Conservation (phyloP, 2,329 filamentous ascomycete genomes). For the Pezicula rhizophila region DNA sequence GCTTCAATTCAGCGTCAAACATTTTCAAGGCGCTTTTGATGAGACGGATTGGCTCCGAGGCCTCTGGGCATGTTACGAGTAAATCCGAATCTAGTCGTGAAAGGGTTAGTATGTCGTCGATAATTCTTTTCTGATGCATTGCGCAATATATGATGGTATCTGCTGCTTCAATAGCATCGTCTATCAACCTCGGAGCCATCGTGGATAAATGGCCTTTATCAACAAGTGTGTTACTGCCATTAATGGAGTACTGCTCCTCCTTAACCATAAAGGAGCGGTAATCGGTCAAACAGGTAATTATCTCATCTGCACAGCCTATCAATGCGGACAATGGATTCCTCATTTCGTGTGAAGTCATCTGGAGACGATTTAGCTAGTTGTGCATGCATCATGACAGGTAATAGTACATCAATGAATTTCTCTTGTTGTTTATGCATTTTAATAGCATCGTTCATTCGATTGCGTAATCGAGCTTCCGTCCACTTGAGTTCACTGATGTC, state of each 20-base stretch:
- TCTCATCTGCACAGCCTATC: constrained; percentile 62
- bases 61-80: constrained; percentile 63
- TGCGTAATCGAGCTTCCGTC: constrained; percentile 12
- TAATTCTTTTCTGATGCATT: constrained; percentile 71
- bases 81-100: constrained; percentile 71
- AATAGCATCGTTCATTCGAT: constrained; percentile 44
- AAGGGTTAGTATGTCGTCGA: constrained; percentile 66
- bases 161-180: constrained; percentile 64
- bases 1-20: constrained; percentile 69
- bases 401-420: constrained; percentile 66
- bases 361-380: neutral
- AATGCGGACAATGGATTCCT: constrained; percentile 70
- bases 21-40: constrained; percentile 66
- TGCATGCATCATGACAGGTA: constrained; percentile 34
- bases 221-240: neutral
- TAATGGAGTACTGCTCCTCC: neutral
- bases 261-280: neutral
- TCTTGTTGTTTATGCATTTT: constrained; percentile 64
- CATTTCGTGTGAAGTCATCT: constrained; percentile 50
- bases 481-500: constrained; percentile 12
- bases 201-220: constrained; percentile 34
- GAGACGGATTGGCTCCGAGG: constrained; percentile 59
- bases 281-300: constrained; percentile 11
- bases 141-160: constrained; percentile 73
- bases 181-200: constrained; percentile 38